These are phyloP conservation scores for Luffa aegyptiaca DNA, from an alignment of 306 rosid genomes.

Conservation along the genomic window DNA sequence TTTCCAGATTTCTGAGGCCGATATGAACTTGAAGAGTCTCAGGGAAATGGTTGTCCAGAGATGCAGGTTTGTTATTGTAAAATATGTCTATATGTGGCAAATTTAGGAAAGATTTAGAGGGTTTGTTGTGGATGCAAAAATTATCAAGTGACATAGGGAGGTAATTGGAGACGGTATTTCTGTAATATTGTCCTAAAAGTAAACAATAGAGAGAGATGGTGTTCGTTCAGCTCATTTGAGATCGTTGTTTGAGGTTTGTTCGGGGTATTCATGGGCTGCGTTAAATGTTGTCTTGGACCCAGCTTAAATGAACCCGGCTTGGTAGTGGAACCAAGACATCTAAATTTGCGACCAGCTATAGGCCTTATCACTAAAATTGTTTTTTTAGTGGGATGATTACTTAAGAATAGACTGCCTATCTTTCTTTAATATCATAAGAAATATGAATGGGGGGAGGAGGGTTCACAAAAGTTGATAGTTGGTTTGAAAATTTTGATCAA, in stretches of 20 bases:
- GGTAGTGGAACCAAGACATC: neutral
- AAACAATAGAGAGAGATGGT: neutral
- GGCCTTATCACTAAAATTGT: neutral
- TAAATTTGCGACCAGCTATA: neutral
- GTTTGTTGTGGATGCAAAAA: neutral
- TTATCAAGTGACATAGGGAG: neutral
- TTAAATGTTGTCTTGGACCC: neutral
- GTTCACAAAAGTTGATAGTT: neutral
- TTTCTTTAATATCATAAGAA: neutral
- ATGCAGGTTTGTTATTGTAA: slow-evolving; percentile 49
- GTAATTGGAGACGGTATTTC: neutral
- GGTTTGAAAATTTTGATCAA: neutral
- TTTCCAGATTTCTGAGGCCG: slow-evolving; percentile 65
- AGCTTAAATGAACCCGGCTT: neutral
- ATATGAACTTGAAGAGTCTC: slow-evolving; percentile 58
- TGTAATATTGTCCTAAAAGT: neutral
- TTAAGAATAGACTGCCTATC: neutral
- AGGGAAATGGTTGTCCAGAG: slow-evolving; percentile 62
- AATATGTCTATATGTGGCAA: neutral
- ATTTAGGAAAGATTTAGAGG: neutral
- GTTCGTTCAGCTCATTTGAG: neutral
- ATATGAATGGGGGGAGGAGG: neutral
- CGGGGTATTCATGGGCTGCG: neutral
- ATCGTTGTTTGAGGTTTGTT: neutral
- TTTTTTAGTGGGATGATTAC: neutral